phyloP scores from a whole-genome alignment of 768 basidiomycete species.

The Phylloporus sp. region DNA sequence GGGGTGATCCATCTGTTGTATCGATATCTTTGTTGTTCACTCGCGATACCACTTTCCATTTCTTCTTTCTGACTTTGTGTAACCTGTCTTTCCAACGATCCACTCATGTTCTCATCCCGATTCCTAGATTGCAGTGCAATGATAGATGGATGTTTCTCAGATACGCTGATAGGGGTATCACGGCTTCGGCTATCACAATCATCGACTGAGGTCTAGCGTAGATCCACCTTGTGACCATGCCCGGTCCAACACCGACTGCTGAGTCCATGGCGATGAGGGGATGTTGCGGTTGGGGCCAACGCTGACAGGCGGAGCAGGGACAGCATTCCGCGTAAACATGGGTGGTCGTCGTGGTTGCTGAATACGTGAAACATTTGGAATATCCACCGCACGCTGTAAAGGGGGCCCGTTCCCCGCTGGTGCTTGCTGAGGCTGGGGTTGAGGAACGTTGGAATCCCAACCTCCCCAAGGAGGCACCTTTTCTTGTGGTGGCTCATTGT shows the following conservation, averaged over 20 bases:
- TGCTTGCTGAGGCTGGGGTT: slow-evolving; percentile 30
- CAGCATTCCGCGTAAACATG: slow-evolving; percentile 43
- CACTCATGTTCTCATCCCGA: not conserved
- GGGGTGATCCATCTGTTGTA: slow-evolving; percentile 19
- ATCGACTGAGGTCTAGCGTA: slow-evolving; percentile 38
- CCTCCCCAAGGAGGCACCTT: slow-evolving; percentile 20
- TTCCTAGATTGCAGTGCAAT: slow-evolving; percentile 8
- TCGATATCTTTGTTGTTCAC: slow-evolving; percentile 20
- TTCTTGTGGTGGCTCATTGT: slow-evolving; percentile 28
- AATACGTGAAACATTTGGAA: slow-evolving; percentile 48
- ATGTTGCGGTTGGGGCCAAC: slow-evolving; percentile 36
- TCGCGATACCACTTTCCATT: slow-evolving; percentile 15
- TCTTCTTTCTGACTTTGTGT: slow-evolving; percentile 1
- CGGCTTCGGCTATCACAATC: slow-evolving; percentile 9
- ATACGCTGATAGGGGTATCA: slow-evolving; percentile 4
- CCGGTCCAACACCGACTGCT: slow-evolving; percentile 39
- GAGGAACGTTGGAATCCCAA: slow-evolving; percentile 26
- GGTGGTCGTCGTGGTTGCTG: slow-evolving; percentile 53
- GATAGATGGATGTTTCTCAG: slow-evolving; percentile 13
- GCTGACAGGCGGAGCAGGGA: slow-evolving; percentile 33
- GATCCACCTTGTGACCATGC: slow-evolving; percentile 40
- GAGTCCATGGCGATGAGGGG: slow-evolving; percentile 36
- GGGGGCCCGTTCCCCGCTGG: slow-evolving; percentile 24
- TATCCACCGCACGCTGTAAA: slow-evolving; percentile 46
- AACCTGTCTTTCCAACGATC: not conserved